Percentiles rank a stretch among this genome's conserved stretches.
Evolutionary conservation across 1,284 basidiomycete species (phyloP).

Genomic region (Microbotryum lychnidis-dioicae): DNA sequence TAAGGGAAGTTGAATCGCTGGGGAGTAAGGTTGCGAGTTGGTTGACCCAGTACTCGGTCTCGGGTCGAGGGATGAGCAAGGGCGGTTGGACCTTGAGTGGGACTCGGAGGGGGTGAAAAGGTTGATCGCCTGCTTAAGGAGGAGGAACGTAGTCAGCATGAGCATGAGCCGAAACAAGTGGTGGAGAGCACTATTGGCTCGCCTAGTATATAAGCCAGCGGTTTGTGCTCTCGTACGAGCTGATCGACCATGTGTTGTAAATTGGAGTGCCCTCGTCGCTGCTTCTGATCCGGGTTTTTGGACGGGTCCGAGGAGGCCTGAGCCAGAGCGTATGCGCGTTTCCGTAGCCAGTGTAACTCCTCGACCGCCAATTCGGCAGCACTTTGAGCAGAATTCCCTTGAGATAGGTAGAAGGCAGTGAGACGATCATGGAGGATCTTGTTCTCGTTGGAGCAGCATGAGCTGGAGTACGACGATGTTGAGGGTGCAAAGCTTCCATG

Average conservation of each 20-base stretch:
- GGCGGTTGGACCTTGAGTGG: constrained; percentile 59
- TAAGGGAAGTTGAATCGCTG: not conserved
- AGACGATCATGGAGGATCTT: too few species aligned
- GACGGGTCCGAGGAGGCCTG: not conserved
- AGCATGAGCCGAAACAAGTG: constrained; percentile 4
- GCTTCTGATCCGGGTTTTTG: not conserved
- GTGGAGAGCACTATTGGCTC: constrained; percentile 28
- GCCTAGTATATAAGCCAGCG: constrained; percentile 87
- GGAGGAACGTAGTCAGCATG: constrained; percentile 12
- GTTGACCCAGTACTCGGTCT: constrained; percentile 70
- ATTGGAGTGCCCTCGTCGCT: not conserved
- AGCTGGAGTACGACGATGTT: too few species aligned
- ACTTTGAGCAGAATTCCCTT: not conserved
- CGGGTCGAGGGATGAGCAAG: constrained; percentile 79
- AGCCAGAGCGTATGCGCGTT: not conserved
- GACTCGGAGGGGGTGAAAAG: constrained; percentile 66
- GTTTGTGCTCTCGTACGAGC: constrained; percentile 52
- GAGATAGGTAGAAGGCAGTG: not conserved
- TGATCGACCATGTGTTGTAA: constrained; percentile 19
- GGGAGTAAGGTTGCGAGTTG: constrained; percentile 25
- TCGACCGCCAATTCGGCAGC: constrained; percentile 2
- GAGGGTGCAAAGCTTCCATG: too few species aligned
- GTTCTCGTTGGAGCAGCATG: too few species aligned
- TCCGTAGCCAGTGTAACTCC: constrained; percentile 12
- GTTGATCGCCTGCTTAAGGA: constrained; percentile 61